Evolutionary conservation across 163 green algal species (phyloP), one percentile per base, ranked within the genome.

Genomic region (Scenedesmus sp.): DNA sequence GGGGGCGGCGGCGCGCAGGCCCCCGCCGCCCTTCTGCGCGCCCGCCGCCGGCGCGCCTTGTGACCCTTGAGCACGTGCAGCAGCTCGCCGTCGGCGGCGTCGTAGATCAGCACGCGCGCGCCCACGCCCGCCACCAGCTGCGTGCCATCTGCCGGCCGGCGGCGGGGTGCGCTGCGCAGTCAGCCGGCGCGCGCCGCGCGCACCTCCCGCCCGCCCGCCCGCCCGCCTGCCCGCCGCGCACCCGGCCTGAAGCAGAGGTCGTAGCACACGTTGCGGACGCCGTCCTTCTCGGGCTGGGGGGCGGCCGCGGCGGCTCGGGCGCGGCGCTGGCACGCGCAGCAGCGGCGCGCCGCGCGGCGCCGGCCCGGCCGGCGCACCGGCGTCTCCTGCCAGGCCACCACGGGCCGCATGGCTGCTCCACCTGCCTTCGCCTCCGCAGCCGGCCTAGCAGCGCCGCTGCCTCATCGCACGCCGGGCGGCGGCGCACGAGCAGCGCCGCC

Each of bases 161-260:
- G 10, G 10, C 7, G 7, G 6, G 39, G 7, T 47, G 39, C 39
- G 39, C 39, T 47, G 7, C 10, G 39, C 39, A 6, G 39, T 47
- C n/a, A n/a, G n/a, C n/a, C n/a, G 39, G 39, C 39, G 39, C 39
- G 39, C 39, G 39, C 39, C 10, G 39, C 39, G 39, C 39, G 39
- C 39, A 10, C 39, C 7, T 47, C 7, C 39, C 10, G 39, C 39
- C 39, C 6, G 7, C 39, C 10, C 39, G 39, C 39, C 39, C 39
- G 10, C 7, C 54, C 36, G 54, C 26, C 53, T 63, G 54, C 54
- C 69, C 51, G 33, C 31, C 60, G 14, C 79, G 26, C 39, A 94
- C 88, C 89, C 84, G 91, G 92, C 42, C 88, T 93, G 80, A 94
- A 96, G 45, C 84, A 90, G 4, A 95, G 44, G 57, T 94, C 87